phyloP scores from a whole-genome alignment of 768 basidiomycete genomes.

The Butyriboletus loyo region DNA sequence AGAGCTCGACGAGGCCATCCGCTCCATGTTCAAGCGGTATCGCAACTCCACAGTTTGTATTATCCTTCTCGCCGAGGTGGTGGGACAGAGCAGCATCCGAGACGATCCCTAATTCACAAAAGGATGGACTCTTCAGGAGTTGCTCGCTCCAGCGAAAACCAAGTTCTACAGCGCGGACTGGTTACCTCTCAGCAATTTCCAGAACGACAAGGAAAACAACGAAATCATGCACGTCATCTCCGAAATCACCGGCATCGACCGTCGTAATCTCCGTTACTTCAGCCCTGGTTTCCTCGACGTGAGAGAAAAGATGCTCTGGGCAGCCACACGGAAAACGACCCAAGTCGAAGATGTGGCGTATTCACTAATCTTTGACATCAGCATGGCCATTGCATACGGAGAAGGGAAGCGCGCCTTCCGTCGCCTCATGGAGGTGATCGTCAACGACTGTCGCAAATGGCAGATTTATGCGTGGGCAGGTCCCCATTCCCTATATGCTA shows the following conservation, averaged over 20 bases:
- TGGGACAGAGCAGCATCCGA: not conserved
- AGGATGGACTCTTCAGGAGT: constrained; percentile 21
- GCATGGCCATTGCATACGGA: constrained; percentile 24
- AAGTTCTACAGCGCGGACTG: constrained; percentile 21
- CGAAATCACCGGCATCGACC: constrained; percentile 11
- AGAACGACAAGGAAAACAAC: constrained; percentile 21
- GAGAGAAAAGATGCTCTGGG: constrained; percentile 24
- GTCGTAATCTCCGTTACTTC: constrained; percentile 14
- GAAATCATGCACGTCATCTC: constrained; percentile 12
- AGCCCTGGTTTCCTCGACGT: constrained; percentile 20
- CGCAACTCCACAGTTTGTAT: constrained; percentile 23
- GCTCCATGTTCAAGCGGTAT: constrained; percentile 26
- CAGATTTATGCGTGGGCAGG: constrained; percentile 22
- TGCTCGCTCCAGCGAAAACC: constrained; percentile 19
- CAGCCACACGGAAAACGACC: constrained; percentile 23
- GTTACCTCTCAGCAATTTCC: constrained; percentile 5
- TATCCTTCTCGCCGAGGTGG: constrained; percentile 11
- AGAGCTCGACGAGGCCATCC: constrained; percentile 31
- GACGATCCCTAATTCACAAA: constrained; percentile 24
- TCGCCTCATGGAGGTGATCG: constrained; percentile 23
- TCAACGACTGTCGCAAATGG: constrained; percentile 19
- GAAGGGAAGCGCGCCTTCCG: constrained; percentile 25
- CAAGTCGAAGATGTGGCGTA: constrained; percentile 26
- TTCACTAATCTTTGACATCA: constrained; percentile 24
- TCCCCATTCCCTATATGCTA: constrained; percentile 18